phyloP scores from a whole-genome alignment of 2,329 filamentous ascomycete genomes.

The Calonectria ilicicola region DNA sequence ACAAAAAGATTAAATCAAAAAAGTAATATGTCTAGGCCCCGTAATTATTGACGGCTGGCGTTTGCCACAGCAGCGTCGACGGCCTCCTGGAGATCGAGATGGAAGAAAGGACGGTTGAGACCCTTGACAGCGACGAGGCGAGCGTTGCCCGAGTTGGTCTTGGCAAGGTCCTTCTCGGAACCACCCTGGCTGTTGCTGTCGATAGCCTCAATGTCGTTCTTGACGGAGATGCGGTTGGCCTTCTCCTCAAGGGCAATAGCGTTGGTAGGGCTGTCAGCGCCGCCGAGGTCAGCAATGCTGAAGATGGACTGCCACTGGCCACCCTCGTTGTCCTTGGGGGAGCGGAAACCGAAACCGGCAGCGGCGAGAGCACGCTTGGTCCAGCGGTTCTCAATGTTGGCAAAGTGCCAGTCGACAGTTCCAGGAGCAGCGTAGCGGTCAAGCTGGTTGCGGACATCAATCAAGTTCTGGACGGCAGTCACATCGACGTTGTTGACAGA shows the following conservation, averaged over 20 bases:
- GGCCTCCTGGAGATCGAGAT: conserved; percentile 63
- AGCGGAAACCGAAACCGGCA: conserved; percentile 63
- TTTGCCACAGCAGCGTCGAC: conserved; percentile 58
- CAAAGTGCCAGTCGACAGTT: conserved; percentile 63
- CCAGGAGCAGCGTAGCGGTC: conserved; percentile 62
- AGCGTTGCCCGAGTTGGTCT: conserved; percentile 41
- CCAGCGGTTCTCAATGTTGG: conserved; percentile 66
- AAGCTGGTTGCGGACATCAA: conserved; percentile 66
- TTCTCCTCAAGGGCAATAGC: conserved; percentile 73
- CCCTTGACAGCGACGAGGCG: conserved; percentile 55
- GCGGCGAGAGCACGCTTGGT: conserved; percentile 66
- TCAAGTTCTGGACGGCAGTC: conserved; percentile 65
- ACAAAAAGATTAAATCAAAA: not conserved
- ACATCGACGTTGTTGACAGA: conserved; percentile 68
- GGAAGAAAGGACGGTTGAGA: conserved; percentile 64
- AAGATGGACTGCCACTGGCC: conserved; percentile 81
- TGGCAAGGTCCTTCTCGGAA: conserved; percentile 45
- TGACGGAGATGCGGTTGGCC: conserved; percentile 34
- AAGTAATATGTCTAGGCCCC: not conserved
- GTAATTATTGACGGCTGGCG: conserved; percentile 37
- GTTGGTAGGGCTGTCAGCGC: conserved; percentile 70
- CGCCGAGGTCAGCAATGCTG: conserved; percentile 88
- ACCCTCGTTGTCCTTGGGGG: conserved; percentile 43
- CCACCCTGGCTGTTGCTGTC: conserved; percentile 35
- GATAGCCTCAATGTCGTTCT: conserved; percentile 45